These are phyloP conservation scores for Xylariales sp. DNA, from an alignment of 2,329 filamentous ascomycete species.

Conservation along the genomic window DNA sequence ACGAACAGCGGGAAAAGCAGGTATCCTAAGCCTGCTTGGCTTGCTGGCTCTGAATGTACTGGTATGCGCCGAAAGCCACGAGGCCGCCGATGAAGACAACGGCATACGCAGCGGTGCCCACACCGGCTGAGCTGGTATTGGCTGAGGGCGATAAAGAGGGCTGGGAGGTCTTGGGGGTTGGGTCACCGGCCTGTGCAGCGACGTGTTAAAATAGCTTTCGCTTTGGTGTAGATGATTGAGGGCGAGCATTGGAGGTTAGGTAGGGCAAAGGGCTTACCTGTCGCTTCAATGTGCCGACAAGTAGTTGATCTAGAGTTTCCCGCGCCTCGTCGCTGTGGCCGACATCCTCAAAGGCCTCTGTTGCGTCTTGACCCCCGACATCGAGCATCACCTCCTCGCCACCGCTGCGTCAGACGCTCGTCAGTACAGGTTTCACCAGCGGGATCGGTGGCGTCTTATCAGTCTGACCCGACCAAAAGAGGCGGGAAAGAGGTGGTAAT, in stretches of 20 bases:
- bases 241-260: neutral
- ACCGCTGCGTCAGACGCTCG: conserved; percentile 58
- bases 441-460: neutral
- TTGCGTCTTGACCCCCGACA: conserved; percentile 91
- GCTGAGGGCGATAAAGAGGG: conserved; percentile 45
- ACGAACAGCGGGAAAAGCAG: no score
- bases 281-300: conserved; percentile 75
- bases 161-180: conserved; percentile 58
- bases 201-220: conserved; percentile 1
- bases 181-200: conserved; percentile 66
- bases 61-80: conserved; percentile 75
- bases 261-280: conserved; percentile 67
- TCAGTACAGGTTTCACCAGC: neutral
- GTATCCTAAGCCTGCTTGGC: no score
- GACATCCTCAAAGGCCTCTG: conserved; percentile 98
- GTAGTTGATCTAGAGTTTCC: conserved; percentile 78
- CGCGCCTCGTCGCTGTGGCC: conserved; percentile 98
- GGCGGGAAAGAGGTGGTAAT: neutral
- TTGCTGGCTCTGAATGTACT: conserved; percentile 68
- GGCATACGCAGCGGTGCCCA: conserved; percentile 78
- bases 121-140: conserved; percentile 46
- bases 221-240: neutral
- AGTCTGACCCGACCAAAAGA: neutral
- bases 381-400: conserved; percentile 98
- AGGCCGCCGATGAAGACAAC: conserved; percentile 73